phyloP scores from a whole-genome alignment of 441 rosid species.

The Erodium moschatum region DNA sequence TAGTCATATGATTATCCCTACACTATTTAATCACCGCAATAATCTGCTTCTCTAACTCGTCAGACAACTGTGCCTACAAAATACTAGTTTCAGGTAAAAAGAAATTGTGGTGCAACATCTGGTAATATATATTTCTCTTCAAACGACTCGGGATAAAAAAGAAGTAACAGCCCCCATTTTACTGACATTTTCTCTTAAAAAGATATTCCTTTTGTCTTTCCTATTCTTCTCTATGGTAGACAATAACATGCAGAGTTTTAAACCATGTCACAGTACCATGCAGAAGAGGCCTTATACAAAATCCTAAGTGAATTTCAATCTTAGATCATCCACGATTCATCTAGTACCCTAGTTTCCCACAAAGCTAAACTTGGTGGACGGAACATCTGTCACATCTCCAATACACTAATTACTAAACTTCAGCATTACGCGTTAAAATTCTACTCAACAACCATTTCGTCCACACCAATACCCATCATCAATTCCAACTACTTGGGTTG shows the following conservation, averaged over 20 bases:
- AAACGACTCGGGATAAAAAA: not conserved
- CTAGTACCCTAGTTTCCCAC: conserved; percentile 2
- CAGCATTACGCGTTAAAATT: not conserved
- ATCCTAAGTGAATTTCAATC: conserved; percentile 1
- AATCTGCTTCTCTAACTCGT: not conserved
- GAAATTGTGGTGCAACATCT: not conserved
- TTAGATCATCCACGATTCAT: not conserved
- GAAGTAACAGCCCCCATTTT: not conserved
- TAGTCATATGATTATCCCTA: not conserved
- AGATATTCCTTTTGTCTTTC: not conserved
- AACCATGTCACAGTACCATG: no score
- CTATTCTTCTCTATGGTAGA: not conserved
- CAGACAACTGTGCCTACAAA: conserved; percentile 3
- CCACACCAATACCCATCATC: not conserved
- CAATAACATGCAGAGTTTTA: not conserved
- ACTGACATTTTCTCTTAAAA: not conserved
- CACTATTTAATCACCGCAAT: not conserved
- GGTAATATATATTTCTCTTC: not conserved
- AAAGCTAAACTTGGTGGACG: not conserved
- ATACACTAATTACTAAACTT: not conserved
- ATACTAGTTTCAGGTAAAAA: not conserved
- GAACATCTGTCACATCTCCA: not conserved
- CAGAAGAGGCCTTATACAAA: no score
- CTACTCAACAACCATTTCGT: not conserved
- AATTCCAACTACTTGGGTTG: not conserved